Conservation (phyloP, 768 basidiomycete species). For the Dioszegia aurantiaca region DNA sequence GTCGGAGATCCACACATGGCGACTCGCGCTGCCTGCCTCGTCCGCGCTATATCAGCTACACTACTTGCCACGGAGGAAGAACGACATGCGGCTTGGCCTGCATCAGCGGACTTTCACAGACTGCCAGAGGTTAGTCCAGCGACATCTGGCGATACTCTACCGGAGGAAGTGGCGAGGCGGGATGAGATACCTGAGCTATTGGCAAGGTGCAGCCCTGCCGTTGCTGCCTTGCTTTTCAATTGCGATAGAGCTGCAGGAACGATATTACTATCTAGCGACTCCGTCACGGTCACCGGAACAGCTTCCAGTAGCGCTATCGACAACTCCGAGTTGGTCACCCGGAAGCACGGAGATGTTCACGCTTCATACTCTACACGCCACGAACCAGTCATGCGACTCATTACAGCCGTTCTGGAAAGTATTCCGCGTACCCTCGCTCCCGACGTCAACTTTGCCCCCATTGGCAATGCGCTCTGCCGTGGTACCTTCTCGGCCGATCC, state of each 20-base stretch:
- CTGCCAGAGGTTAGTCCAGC: constrained; percentile 60
- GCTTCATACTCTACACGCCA: constrained; percentile 65
- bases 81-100: constrained; percentile 73
- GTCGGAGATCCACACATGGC: constrained; percentile 57
- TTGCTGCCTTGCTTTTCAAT: constrained; percentile 61
- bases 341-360: constrained; percentile 59
- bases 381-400: constrained; percentile 64
- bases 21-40: constrained; percentile 70
- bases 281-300: constrained; percentile 60
- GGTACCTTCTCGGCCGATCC: constrained; percentile 86
- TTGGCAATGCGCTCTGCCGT: constrained; percentile 73
- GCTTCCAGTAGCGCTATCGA: constrained; percentile 64
- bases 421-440: constrained; percentile 77
- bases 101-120: constrained; percentile 64
- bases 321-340: constrained; percentile 61
- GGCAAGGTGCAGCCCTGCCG: constrained; percentile 61
- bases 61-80: constrained; percentile 72
- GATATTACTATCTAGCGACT: constrained; percentile 75
- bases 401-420: constrained; percentile 73
- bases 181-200: constrained; percentile 71
- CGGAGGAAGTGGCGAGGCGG: constrained; percentile 61
- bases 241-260: constrained; percentile 67
- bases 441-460: constrained; percentile 59
- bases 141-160: constrained; percentile 55
- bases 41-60: constrained; percentile 74